Conservation (phyloP, 768 basidiomycete genomes). For the Fomitopsis pulvina region DNA sequence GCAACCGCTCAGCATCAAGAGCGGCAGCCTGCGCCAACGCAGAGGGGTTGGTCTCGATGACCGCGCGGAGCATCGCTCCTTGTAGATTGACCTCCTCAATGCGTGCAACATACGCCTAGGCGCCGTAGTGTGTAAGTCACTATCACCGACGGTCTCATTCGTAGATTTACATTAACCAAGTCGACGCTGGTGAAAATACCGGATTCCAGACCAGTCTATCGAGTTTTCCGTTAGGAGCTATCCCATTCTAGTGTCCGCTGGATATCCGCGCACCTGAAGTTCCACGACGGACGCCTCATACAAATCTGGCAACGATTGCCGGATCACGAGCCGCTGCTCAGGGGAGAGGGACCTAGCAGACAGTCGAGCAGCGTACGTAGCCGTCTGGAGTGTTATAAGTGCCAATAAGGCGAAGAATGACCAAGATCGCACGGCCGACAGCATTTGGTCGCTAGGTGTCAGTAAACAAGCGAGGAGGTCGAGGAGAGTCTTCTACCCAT, state of each 20-base stretch:
- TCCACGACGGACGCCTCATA: slow-evolving; percentile 55
- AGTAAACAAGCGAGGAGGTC: background rate
- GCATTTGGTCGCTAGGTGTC: background rate
- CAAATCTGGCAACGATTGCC: slow-evolving; percentile 37
- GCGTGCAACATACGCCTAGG: slow-evolving; percentile 55
- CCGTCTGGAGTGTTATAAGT: background rate
- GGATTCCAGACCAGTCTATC: slow-evolving; percentile 40
- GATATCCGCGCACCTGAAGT: slow-evolving; percentile 21
- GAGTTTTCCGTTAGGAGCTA: background rate
- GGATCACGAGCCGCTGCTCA: background rate
- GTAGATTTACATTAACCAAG: slow-evolving; percentile 44
- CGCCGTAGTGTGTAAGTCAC: background rate
- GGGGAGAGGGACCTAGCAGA: background rate
- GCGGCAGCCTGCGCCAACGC: slow-evolving; percentile 46
- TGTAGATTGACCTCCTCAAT: slow-evolving; percentile 61
- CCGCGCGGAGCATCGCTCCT: slow-evolving; percentile 48
- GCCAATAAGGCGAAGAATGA: background rate
- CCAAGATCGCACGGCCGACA: background rate
- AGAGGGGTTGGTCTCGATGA: slow-evolving; percentile 50
- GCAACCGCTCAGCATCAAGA: slow-evolving; percentile 19
- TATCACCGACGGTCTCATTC: background rate
- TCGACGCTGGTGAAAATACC: slow-evolving; percentile 53
- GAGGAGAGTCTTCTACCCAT: background rate
- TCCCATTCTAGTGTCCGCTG: background rate
- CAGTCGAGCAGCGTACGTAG: background rate